Percentiles rank a stretch among this genome's conserved stretches.
Conservation (phyloP, 2,329 filamentous ascomycete species). For the Penicillium oxalicum region DNA sequence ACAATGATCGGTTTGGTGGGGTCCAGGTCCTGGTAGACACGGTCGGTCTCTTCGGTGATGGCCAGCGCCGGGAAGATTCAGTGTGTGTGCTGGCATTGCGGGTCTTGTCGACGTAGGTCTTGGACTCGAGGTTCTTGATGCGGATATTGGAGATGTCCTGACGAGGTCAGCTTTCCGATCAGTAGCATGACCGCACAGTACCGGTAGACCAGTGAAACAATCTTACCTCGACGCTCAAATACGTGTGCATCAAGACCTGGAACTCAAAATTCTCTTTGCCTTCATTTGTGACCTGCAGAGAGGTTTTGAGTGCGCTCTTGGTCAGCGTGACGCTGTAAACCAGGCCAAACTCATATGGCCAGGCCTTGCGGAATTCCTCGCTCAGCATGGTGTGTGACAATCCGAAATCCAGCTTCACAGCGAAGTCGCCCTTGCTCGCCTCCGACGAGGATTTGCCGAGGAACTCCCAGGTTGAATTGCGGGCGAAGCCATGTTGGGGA, state of each 20-base stretch:
- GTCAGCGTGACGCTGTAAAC: conserved; percentile 89
- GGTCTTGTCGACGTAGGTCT: conserved; percentile 80
- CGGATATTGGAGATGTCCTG: conserved; percentile 72
- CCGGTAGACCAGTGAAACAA: not conserved
- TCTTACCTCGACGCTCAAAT: conserved; percentile 71
- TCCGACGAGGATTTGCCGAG: conserved; percentile 49
- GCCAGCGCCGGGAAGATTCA: conserved; percentile 60
- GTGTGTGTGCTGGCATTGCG: conserved; percentile 57
- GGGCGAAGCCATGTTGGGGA: conserved; percentile 91
- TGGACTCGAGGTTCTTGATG: conserved; percentile 69
- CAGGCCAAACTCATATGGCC: conserved; percentile 82
- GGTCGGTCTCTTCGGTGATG: conserved; percentile 76
- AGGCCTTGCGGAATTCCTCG: conserved; percentile 62
- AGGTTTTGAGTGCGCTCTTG: conserved; percentile 68
- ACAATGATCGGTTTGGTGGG: conserved; percentile 42
- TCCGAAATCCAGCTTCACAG: conserved; percentile 93
- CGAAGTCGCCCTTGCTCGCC: conserved; percentile 49
- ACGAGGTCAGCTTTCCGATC: conserved; percentile 8
- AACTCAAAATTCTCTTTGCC: conserved; percentile 79
- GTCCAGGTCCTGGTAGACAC: conserved; percentile 67
- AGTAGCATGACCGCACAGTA: not conserved
- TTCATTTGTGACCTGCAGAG: conserved; percentile 83
- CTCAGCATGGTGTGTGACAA: conserved; percentile 68
- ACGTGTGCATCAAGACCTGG: conserved; percentile 86
- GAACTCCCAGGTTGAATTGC: conserved; percentile 86